phyloP scores from a whole-genome alignment of 306 rosid species.

The Pyrus betulifolia region DNA sequence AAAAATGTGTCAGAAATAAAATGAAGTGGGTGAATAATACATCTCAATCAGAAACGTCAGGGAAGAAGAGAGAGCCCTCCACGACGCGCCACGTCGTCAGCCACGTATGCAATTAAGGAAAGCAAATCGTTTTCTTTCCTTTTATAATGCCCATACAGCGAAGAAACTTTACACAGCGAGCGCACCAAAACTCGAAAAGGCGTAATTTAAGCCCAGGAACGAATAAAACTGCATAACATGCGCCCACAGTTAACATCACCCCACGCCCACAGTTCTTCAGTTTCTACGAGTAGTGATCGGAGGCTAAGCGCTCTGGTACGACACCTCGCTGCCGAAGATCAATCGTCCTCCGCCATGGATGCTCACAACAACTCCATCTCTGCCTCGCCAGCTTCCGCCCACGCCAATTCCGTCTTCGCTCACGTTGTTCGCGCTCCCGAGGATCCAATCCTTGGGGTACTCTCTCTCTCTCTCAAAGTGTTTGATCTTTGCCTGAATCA shows the following conservation, averaged over 20 bases:
- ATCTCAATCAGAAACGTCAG: neutral
- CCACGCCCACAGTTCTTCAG: slow-evolving; percentile 1
- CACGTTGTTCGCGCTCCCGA: slow-evolving; percentile 86
- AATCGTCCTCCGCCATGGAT: slow-evolving; percentile 33
- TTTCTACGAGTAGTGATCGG: slow-evolving; percentile 45
- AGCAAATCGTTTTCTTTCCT: too few species aligned
- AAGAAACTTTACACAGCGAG: neutral
- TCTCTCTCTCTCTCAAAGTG: neutral
- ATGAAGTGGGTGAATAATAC: too few species aligned
- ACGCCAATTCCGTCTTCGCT: slow-evolving; percentile 59
- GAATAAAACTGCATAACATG: slow-evolving; percentile 25
- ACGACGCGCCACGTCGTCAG: neutral
- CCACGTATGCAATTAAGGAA: neutral
- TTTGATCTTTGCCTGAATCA: neutral
- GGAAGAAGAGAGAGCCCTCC: neutral
- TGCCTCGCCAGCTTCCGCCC: slow-evolving; percentile 51
- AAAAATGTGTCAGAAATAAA: too few species aligned
- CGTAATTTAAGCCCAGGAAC: neutral
- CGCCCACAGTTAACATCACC: slow-evolving; percentile 52
- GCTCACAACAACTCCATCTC: slow-evolving; percentile 25
- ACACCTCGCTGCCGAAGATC: slow-evolving; percentile 25
- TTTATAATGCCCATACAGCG: neutral
- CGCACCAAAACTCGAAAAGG: neutral
- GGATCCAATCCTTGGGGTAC: slow-evolving; percentile 95
- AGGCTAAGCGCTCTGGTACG: slow-evolving; percentile 46